Conservation (phyloP, 176 grass and related monocot genomes). For the Cenchrus fungigraminus region DNA sequence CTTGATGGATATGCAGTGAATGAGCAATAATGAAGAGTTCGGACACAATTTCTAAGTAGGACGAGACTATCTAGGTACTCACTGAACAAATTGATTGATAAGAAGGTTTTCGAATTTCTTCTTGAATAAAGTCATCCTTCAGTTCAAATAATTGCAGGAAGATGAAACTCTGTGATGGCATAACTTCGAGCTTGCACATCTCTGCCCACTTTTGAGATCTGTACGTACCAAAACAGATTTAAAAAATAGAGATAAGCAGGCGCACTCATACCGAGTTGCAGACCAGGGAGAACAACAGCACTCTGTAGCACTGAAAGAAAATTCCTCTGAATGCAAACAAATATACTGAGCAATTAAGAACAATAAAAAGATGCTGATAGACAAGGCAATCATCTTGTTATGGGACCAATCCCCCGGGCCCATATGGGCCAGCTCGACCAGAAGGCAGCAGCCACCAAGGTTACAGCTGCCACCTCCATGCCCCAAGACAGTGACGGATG, state of each 20-base stretch:
- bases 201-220: conserved; percentile 74
- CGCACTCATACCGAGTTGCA: not conserved
- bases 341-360: not conserved
- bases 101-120: conserved; percentile 79
- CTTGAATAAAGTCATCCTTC: conserved; percentile 88
- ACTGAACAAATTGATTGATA: conserved; percentile 75
- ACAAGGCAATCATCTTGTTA: not conserved
- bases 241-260: conserved; percentile 6
- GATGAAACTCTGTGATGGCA: conserved; percentile 84
- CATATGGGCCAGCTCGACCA: not conserved
- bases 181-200: conserved; percentile 79
- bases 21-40: conserved; percentile 15
- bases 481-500: too few species aligned
- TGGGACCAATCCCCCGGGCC: not conserved
- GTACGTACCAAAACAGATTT: conserved; percentile 22
- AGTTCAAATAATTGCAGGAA: conserved; percentile 92
- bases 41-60: not conserved
- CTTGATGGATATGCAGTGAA: not conserved
- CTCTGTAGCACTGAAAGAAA: not conserved
- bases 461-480: not conserved
- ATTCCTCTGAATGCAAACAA: conserved; percentile 7
- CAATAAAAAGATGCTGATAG: not conserved
- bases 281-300: not conserved
- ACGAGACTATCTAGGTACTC: conserved; percentile 48
- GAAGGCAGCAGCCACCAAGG: not conserved